phyloP scores from a whole-genome alignment of 192 early-diverging fungal genomes.

The Coemansia sp. region DNA sequence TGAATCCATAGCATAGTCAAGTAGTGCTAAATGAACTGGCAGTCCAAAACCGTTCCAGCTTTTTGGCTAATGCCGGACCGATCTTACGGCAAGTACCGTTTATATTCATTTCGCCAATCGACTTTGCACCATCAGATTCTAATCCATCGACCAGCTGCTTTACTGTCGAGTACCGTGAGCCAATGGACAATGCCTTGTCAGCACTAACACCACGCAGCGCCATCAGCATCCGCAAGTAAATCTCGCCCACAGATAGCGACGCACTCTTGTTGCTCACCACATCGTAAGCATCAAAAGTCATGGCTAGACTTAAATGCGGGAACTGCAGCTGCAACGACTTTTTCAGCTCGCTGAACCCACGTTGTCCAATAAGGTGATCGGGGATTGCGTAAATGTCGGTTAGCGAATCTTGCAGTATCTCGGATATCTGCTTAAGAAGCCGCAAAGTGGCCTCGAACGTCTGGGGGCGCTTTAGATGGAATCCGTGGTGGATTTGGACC shows the following conservation, averaged over 20 bases:
- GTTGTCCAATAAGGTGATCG: constrained; percentile 47
- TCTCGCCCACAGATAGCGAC: constrained; percentile 66
- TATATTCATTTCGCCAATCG: constrained; percentile 55
- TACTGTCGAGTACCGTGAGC: constrained; percentile 67
- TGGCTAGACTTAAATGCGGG: constrained; percentile 43
- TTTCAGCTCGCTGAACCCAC: constrained; percentile 57
- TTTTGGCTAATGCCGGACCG: constrained; percentile 54
- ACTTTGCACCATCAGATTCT: constrained; percentile 21
- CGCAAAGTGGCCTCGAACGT: constrained; percentile 79
- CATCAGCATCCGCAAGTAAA: constrained; percentile 84
- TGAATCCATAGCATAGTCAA: no score
- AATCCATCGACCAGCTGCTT: constrained; percentile 51
- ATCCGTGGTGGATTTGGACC: constrained; percentile 74
- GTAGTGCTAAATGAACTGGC: constrained; percentile 24
- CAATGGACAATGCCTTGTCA: constrained; percentile 82
- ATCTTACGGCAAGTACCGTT: constrained; percentile 56
- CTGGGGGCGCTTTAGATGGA: constrained; percentile 77
- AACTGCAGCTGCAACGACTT: constrained; percentile 23
- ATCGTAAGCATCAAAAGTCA: constrained; percentile 67
- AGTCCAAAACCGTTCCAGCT: constrained; percentile 62
- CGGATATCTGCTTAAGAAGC: constrained; percentile 68
- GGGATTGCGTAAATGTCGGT: constrained; percentile 60
- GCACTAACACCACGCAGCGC: constrained; percentile 75
- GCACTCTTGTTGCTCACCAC: constrained; percentile 73
- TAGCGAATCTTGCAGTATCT: constrained; percentile 54